Conservation (phyloP, 139 green algal species). For the Micractinium sp. region DNA sequence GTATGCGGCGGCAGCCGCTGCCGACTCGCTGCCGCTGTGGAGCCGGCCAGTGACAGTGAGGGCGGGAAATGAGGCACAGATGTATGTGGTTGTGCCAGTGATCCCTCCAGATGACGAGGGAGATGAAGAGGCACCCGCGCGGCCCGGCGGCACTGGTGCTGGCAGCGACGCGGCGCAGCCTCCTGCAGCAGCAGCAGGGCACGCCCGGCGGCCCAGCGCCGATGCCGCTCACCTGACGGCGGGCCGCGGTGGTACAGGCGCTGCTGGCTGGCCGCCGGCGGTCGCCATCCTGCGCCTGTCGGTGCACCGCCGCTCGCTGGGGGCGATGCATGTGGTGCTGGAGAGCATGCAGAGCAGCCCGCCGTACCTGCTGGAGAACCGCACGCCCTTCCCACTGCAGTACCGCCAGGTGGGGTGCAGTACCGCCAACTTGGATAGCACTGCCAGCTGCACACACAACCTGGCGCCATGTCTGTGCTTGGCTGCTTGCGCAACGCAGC, state of each 20-base stretch:
- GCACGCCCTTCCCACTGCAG: conserved; percentile 50
- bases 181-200: neutral
- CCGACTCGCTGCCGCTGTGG: conserved; percentile 29
- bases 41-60: conserved; percentile 24
- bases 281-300: conserved; percentile 55
- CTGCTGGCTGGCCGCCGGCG: neutral
- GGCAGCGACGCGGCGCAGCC: neutral
- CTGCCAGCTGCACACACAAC: neutral
- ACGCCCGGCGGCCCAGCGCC: neutral
- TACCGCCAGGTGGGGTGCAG: conserved; percentile 57
- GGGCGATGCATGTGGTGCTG: conserved; percentile 62
- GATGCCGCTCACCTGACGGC: conserved; percentile 10
- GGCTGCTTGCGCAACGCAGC: too few relatives aligned
- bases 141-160: neutral
- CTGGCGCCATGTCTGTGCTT: too few relatives aligned
- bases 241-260: neutral
- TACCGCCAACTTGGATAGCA: neutral
- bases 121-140: neutral
- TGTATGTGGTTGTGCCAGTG: conserved; percentile 45
- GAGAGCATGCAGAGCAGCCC: conserved; percentile 57
- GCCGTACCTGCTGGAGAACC: conserved; percentile 74
- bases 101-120: neutral
- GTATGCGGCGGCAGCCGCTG: neutral
- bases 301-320: conserved; percentile 47
- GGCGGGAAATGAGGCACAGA: conserved; percentile 5